Evolutionary conservation across 768 basidiomycete genomes (phyloP).

Genomic region (Lepiota subincarnata): DNA sequence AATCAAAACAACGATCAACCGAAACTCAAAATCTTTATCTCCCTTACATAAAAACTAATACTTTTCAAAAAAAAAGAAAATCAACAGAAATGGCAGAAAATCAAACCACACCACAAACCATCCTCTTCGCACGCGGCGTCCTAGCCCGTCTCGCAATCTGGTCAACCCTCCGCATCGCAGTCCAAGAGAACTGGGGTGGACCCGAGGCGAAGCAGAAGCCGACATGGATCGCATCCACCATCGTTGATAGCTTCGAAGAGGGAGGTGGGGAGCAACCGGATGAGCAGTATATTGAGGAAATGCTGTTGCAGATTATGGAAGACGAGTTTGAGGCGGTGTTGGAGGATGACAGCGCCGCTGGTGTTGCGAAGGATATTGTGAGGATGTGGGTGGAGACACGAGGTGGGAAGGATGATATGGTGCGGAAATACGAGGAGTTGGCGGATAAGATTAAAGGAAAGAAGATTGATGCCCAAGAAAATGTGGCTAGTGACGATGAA

Average conservation of each 20-base stretch:
- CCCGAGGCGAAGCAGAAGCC: conserved; percentile 65
- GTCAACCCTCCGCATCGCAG: conserved; percentile 83
- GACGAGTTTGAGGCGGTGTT: conserved; percentile 85
- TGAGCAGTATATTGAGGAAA: conserved; percentile 73
- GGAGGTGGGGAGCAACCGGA: conserved; percentile 47
- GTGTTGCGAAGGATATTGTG: conserved; percentile 70
- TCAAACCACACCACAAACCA: conserved; percentile 27
- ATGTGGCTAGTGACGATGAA: conserved; percentile 38
- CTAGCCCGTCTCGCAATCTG: conserved; percentile 79
- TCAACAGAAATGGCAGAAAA: neutral
- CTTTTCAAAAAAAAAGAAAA: too few species aligned
- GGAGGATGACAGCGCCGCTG: conserved; percentile 80
- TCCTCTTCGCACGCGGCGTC: conserved; percentile 84
- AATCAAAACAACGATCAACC: too few species aligned
- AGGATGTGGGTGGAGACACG: conserved; percentile 57
- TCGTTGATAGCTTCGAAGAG: conserved; percentile 77
- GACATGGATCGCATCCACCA: conserved; percentile 77
- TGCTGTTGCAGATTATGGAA: conserved; percentile 76
- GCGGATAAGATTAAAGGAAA: conserved; percentile 58
- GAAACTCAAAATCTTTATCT: neutral
- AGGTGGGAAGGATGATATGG: conserved; percentile 41
- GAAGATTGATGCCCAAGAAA: conserved; percentile 47
- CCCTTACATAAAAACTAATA: neutral
- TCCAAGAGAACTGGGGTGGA: conserved; percentile 86
- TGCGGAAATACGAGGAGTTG: conserved; percentile 59